Evolutionary conservation across 768 basidiomycete species (phyloP).

Genomic region (Podaxis sp.): DNA sequence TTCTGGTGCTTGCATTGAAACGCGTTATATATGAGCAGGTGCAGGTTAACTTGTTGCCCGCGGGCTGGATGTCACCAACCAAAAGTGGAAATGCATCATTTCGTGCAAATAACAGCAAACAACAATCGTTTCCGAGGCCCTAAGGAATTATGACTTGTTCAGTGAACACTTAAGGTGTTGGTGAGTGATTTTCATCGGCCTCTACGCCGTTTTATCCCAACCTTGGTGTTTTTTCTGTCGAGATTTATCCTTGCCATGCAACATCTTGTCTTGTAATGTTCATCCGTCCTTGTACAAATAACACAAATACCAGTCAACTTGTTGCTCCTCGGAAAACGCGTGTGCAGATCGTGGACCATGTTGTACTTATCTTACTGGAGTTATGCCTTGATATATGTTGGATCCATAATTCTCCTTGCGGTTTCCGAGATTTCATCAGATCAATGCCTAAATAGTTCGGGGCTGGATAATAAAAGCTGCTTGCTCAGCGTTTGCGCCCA

Average conservation of each 20-base stretch:
- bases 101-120: neutral
- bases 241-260: neutral
- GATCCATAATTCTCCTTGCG: neutral
- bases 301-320: neutral
- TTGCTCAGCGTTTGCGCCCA: neutral
- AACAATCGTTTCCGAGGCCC: neutral
- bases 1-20: slow-evolving; percentile 38
- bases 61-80: neutral
- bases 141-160: neutral
- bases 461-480: no score
- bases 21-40: slow-evolving; percentile 1
- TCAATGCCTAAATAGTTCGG: no score
- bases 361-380: neutral
- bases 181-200: neutral
- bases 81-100: neutral
- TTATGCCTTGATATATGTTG: neutral
- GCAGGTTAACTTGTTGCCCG: neutral
- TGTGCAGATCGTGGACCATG: neutral
- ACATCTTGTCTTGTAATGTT: neutral
- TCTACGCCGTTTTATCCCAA: neutral
- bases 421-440: neutral
- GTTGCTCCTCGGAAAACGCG: neutral
- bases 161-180: neutral
- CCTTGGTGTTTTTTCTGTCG: neutral
- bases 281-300: neutral